Evolutionary conservation across 1,139 yeast genomes (phyloP), one percentile per base, ranked within the genome.

Genomic region (Yamadazyma dendronema): DNA sequence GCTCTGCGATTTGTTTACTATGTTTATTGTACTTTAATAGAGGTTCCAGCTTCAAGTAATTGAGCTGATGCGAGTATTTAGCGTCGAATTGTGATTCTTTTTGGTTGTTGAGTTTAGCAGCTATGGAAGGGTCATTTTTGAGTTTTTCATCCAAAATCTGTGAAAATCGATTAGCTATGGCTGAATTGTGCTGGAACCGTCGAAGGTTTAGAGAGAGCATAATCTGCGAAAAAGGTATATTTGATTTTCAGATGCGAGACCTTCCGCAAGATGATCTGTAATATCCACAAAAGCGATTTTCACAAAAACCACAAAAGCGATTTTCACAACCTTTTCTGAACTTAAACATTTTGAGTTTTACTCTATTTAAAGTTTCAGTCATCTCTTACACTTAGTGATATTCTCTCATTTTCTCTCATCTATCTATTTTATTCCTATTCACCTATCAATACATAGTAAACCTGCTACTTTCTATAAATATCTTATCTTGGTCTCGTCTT

Each of bases 1-100:
- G 53, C 37, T 63, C 53, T 22, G 57, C 50, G 3, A 77, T 62
- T 1, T 78, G 81, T 39, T 66, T 60, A 0, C 80, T 70, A 29
- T 75, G 80, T 39, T 73, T 75, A 34, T 77, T 48, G 26, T 34
- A 33, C 14, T 47, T 45, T n/a, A 64, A 46, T 5, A 58, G 39
- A 0, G 49, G 50, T 37, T 66, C 71, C 50, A 61, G 63, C 38
- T 59, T 54, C 21, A 59, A 43, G 37, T 57, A 55, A 8, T 56
- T 53, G 4, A 61, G 31, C 24, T 57, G 57, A 16, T 49, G 42
- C 30, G 56, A 57, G 36, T 48, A 53, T 13, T 38, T 33, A 4
- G 39, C 17, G 8, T 54, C 36, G 33, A 49, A 61, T 10, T 38
- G 33, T 3, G 38, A 34, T n/a, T 44, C 41, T 16, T 49, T 47